Percentiles rank a stretch among this genome's conserved stretches.
Conservation (phyloP, 768 basidiomycete species). For the Amylocystis lapponica region DNA sequence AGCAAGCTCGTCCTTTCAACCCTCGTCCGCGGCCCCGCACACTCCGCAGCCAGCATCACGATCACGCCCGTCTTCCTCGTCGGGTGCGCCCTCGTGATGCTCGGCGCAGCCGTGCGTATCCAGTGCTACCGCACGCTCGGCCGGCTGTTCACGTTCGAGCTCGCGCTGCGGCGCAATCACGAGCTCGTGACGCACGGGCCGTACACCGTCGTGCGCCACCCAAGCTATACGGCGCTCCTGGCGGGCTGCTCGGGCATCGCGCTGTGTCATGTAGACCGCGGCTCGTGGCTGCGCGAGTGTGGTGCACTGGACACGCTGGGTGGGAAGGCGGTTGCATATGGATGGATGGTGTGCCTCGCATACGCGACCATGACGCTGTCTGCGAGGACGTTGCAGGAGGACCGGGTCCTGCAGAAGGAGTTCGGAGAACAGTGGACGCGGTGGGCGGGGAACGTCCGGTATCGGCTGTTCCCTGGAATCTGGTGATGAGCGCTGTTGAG, state of each 20-base stretch:
- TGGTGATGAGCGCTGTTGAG: too few relatives aligned
- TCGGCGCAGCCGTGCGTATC: slow-evolving; percentile 1
- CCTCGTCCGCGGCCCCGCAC: background rate
- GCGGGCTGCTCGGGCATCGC: background rate
- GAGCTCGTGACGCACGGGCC: slow-evolving; percentile 24
- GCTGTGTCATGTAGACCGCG: background rate
- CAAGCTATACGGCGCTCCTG: slow-evolving; percentile 15
- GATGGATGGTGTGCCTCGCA: background rate
- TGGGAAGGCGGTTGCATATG: slow-evolving; percentile 2
- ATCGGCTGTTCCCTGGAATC: slow-evolving; percentile 1
- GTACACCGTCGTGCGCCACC: slow-evolving; percentile 25
- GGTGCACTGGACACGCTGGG: slow-evolving; percentile 1
- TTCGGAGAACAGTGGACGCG: slow-evolving; percentile 15
- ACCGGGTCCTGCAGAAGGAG: slow-evolving; percentile 7
- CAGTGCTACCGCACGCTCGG: slow-evolving; percentile 11
- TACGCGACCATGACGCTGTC: background rate
- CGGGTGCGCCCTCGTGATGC: background rate
- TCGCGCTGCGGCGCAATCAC: slow-evolving; percentile 9
- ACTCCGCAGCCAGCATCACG: background rate
- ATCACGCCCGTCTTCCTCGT: background rate
- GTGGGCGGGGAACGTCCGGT: slow-evolving; percentile 6
- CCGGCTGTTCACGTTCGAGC: slow-evolving; percentile 14
- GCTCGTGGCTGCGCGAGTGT: slow-evolving; percentile 6
- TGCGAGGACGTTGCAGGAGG: slow-evolving; percentile 5
- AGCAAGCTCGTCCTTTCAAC: background rate